phyloP scores from a whole-genome alignment of 1,284 basidiomycete genomes.

The Puccinia novopanici region DNA sequence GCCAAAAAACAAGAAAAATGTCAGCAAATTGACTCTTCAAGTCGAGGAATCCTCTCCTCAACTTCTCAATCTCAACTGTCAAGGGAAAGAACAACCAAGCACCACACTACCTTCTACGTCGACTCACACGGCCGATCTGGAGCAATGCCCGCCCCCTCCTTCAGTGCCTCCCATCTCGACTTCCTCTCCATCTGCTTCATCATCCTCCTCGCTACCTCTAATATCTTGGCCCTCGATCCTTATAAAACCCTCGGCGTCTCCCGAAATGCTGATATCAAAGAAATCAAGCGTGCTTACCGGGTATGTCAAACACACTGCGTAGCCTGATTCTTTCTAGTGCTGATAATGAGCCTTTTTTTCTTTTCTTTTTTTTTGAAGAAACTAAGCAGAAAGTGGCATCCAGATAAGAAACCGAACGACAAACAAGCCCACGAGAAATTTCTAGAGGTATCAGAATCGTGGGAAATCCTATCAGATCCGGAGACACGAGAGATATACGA shows the following conservation, averaged over 20 bases:
- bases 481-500: constrained; percentile 92
- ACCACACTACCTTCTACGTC: no score
- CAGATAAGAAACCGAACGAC: constrained; percentile 83
- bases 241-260: constrained; percentile 31
- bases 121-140: no score
- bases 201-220: constrained; percentile 28
- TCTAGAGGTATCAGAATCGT: constrained; percentile 76
- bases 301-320: constrained; percentile 54
- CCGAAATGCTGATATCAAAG: constrained; percentile 70
- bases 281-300: constrained; percentile 84
- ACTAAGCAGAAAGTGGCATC: constrained; percentile 58
- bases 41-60: no score
- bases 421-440: constrained; percentile 78
- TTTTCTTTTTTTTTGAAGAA: constrained; percentile 63
- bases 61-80: no score
- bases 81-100: no score
- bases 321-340: background rate
- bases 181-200: constrained; percentile 29
- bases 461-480: constrained; percentile 82
- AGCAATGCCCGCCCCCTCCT: background rate
- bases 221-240: constrained; percentile 29
- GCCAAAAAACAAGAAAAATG: no score
- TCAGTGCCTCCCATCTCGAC: background rate
- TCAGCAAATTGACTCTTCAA: no score
- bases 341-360: constrained; percentile 38